These are phyloP conservation scores for Trichosporon inkin DNA, from an alignment of 1,284 basidiomycete genomes.

Conservation along the genomic window DNA sequence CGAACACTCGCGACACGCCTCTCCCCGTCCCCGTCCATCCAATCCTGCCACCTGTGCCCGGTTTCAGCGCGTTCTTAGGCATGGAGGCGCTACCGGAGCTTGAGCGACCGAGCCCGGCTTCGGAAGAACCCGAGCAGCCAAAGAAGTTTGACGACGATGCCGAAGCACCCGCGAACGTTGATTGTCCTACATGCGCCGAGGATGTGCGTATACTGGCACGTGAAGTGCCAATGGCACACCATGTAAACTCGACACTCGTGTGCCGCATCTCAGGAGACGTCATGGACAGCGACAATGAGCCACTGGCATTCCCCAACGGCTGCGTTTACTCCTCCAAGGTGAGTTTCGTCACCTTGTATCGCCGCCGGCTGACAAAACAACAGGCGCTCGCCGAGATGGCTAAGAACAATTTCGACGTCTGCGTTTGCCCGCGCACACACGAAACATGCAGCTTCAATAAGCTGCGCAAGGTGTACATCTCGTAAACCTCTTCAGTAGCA, in stretches of 20 bases:
- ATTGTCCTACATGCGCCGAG: constrained; percentile 85
- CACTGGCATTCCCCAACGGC: constrained; percentile 86
- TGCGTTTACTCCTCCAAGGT: constrained; percentile 89
- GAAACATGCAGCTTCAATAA: constrained; percentile 62
- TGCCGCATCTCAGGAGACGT: constrained; percentile 85
- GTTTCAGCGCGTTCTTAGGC: constrained; percentile 12
- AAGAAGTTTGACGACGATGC: not conserved
- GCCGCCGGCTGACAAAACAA: not conserved
- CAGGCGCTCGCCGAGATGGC: constrained; percentile 83
- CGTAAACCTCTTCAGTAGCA: constrained; percentile 6
- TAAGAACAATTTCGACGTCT: constrained; percentile 62
- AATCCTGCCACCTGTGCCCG: constrained; percentile 15
- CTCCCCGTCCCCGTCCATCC: constrained; percentile 35
- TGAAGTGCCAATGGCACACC: constrained; percentile 88
- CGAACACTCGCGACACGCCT: constrained; percentile 23
- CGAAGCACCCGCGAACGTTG: constrained; percentile 60
- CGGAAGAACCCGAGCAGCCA: not conserved
- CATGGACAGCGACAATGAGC: constrained; percentile 89
- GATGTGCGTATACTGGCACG: constrained; percentile 71
- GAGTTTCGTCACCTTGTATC: constrained; percentile 30
- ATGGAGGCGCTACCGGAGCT: constrained; percentile 14
- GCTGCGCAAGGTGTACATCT: constrained; percentile 75
- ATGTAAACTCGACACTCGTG: constrained; percentile 91
- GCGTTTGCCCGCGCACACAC: constrained; percentile 76
- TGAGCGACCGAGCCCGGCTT: not conserved